Evolutionary conservation across 306 rosid species (phyloP).

Genomic region (Hippophae gyantsensis): DNA sequence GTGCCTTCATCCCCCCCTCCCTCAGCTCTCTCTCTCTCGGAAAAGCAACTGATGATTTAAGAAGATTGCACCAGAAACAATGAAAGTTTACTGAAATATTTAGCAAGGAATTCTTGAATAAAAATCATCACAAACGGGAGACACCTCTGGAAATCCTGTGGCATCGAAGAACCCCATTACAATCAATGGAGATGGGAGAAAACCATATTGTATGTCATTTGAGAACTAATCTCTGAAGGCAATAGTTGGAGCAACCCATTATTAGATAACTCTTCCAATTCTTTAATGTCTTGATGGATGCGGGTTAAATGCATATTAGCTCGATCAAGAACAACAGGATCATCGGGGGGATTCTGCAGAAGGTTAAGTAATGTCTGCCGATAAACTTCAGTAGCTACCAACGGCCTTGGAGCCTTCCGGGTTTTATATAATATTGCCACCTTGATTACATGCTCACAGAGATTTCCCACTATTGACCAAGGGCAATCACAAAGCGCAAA

Average conservation of each 20-base stretch:
- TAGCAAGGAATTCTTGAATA: too few relatives aligned
- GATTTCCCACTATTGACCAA: constrained; percentile 62
- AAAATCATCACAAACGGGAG: neutral
- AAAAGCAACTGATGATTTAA: neutral
- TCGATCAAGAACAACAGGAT: constrained; percentile 63
- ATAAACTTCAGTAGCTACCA: constrained; percentile 57
- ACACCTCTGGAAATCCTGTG: neutral
- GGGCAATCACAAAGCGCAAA: constrained; percentile 74
- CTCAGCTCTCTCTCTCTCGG: neutral
- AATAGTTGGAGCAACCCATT: constrained; percentile 56
- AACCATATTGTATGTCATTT: constrained; percentile 32
- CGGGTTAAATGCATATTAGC: constrained; percentile 39
- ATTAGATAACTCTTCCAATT: constrained; percentile 48
- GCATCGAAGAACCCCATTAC: constrained; percentile 1
- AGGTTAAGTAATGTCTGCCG: constrained; percentile 48
- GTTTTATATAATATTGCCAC: constrained; percentile 53
- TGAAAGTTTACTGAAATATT: neutral
- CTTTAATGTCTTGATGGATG: constrained; percentile 57
- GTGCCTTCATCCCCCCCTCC: neutral
- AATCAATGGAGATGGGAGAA: constrained; percentile 35
- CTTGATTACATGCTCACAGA: constrained; percentile 68
- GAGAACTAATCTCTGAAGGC: constrained; percentile 44
- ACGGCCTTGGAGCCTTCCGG: constrained; percentile 50
- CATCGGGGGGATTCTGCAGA: constrained; percentile 57
- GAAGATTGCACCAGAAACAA: constrained; percentile 9